These are phyloP conservation scores for Entomortierella beljakovae DNA, from an alignment of 192 early-diverging fungal species.

Conservation along the genomic window DNA sequence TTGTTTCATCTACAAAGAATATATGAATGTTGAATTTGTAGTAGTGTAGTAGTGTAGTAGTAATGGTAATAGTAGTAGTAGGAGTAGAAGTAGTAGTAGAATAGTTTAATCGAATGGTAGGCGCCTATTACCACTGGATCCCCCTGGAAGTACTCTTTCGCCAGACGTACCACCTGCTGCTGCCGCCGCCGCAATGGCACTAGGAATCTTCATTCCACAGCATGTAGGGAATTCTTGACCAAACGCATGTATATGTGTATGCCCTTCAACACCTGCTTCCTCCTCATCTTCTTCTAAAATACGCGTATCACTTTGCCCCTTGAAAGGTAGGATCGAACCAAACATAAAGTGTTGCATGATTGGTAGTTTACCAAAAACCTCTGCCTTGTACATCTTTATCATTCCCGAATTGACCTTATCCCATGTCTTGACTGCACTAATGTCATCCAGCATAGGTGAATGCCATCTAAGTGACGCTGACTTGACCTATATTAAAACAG, in stretches of 20 bases:
- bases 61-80: not conserved
- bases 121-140: slow-evolving; percentile 33
- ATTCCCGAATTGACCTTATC: slow-evolving; percentile 92
- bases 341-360: slow-evolving; percentile 99
- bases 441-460: slow-evolving; percentile 97
- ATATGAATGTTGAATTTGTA: too few species aligned
- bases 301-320: slow-evolving; percentile 57
- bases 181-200: slow-evolving; percentile 81
- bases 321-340: slow-evolving; percentile 85
- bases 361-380: slow-evolving; percentile 93
- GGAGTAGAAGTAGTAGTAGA: not conserved
- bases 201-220: slow-evolving; percentile 85
- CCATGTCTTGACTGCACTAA: slow-evolving; percentile 85
- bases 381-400: slow-evolving; percentile 96
- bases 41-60: too few species aligned
- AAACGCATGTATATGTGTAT: slow-evolving; percentile 74
- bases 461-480: slow-evolving; percentile 85
- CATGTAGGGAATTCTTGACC: slow-evolving; percentile 85
- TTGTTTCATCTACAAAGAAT: too few species aligned
- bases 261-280: slow-evolving; percentile 67
- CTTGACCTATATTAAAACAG: slow-evolving; percentile 56
- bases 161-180: slow-evolving; percentile 44
- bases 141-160: slow-evolving; percentile 24
- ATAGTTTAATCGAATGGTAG: slow-evolving; percentile 54
- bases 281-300: slow-evolving; percentile 54